Evolutionary conservation across 495 filamentous ascomycete species (phyloP).

Genomic region (Penicillium angulare): DNA sequence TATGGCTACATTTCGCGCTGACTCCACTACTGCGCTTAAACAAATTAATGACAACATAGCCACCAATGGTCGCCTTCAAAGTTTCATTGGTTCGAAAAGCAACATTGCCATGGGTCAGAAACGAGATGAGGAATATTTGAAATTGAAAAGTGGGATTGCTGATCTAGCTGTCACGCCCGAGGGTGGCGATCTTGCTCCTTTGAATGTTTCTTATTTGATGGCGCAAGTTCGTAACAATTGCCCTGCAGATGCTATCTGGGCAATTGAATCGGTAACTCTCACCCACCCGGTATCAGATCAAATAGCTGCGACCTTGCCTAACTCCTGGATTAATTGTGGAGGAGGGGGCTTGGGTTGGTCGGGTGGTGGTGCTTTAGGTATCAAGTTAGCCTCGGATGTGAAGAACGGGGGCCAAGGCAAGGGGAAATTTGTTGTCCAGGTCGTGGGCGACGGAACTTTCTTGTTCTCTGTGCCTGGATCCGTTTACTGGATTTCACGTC

Average conservation of each 20-base stretch:
- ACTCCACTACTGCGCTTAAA: constrained; percentile 66
- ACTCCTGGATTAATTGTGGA: constrained; percentile 90
- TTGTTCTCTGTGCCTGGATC: constrained; percentile 85
- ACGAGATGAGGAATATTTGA: constrained; percentile 58
- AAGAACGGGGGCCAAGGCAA: constrained; percentile 57
- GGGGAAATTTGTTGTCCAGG: constrained; percentile 85
- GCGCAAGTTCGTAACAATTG: constrained; percentile 59
- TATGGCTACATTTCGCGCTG: constrained; percentile 71
- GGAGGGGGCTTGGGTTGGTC: constrained; percentile 94
- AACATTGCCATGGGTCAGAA: constrained; percentile 51
- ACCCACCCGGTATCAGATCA: constrained; percentile 77
- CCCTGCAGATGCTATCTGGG: constrained; percentile 78
- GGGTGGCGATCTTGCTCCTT: constrained; percentile 56
- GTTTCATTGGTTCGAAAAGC: constrained; percentile 44
- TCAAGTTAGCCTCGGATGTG: constrained; percentile 77
- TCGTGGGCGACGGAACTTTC: constrained; percentile 91
- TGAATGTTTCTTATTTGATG: constrained; percentile 71
- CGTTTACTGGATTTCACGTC: constrained; percentile 87
- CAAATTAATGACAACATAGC: constrained; percentile 65
- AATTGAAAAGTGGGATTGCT: constrained; percentile 58
- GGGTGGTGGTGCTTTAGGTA: constrained; percentile 83
- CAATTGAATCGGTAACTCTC: constrained; percentile 86
- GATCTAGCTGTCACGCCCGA: constrained; percentile 51
- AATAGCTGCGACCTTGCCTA: constrained; percentile 70
- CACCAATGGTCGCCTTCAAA: constrained; percentile 40